These are phyloP conservation scores for Arxiozyma slooffiae DNA, from an alignment of 1,139 yeast species.

Conservation along the genomic window DNA sequence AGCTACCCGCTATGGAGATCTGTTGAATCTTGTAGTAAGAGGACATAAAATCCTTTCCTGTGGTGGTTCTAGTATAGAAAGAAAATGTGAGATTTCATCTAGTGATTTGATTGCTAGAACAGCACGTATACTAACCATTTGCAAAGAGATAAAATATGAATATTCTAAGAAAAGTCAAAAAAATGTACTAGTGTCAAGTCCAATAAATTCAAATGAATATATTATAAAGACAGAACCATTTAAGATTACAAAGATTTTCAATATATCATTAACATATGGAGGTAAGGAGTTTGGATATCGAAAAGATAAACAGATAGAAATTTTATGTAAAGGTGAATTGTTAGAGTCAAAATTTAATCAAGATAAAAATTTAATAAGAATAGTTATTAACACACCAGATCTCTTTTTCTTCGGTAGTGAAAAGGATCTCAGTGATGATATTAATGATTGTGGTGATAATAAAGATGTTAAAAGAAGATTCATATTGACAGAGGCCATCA, in stretches of 20 bases:
- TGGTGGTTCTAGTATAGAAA: conserved; percentile 1
- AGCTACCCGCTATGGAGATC: conserved; percentile 14
- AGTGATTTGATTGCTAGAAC: not conserved
- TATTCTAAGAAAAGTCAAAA: not conserved
- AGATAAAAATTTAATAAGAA: not conserved
- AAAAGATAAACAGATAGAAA: not conserved
- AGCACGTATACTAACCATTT: not conserved
- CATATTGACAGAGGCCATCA: not conserved
- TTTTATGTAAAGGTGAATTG: not conserved
- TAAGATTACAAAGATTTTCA: not conserved
- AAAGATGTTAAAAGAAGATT: not conserved
- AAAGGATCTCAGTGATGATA: no score
- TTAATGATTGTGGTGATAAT: not conserved
- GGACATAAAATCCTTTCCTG: conserved; percentile 11
- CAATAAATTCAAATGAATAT: not conserved
- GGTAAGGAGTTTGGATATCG: not conserved
- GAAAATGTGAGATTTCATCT: not conserved
- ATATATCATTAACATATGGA: not conserved
- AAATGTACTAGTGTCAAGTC: not conserved
- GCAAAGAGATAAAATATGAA: not conserved
- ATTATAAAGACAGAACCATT: not conserved
- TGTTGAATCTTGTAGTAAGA: conserved; percentile 21
- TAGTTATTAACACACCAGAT: not conserved
- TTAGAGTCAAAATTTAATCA: not conserved
- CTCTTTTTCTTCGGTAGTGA: not conserved